Base-by-base conservation (phyloP, 2,329 filamentous ascomycete genomes). In the Phaeoacremonium minimum region DNA sequence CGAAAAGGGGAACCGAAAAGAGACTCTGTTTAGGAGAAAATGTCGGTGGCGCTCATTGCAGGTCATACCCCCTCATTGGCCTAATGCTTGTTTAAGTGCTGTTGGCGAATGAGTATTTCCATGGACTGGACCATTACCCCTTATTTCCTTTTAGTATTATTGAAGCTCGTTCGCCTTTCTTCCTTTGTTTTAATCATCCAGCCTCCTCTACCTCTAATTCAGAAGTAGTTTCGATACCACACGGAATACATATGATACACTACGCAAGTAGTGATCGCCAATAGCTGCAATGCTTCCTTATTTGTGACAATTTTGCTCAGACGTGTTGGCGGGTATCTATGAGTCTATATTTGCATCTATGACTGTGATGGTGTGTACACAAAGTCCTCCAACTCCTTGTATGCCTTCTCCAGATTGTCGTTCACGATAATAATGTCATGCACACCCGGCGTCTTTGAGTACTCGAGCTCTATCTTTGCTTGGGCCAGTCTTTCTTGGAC, bases 391-490 rank as follows among this genome's bases (percentile, higher is more conserved):
- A 79, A 55, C 50, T 76, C 61, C 53, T 63, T 61, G 55, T 71
- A 77, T 1, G 75, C 73, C 41, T 51, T 61, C 33, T 72, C 67
- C 15, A 75, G 57, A 48, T 73, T 55, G 37, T 64, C 58, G 40
- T 65, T 64, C 40, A 61, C 51, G 6, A 64, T 57, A 35, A 67
- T 49, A 38, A 46, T 49, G 45, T 62, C 57, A 40, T 61, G 73
- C 55, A 78, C 77, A 14, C 83, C 84, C 1, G 77, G 75, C 3
- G 73, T 76, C 61, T 81, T 74, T 29, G 83, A 71, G 56, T 77
- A 93, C 44, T 82, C 84, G 43, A 94, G 70, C 68, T 94, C 87
- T 32, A 77, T 71, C 59, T 75, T 72, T 4, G 87, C 87, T 60
- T 88, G 86, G 11, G 67, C 63, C 37, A 94, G 64, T 33, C 87